Percentiles rank a stretch among this genome's conserved stretches.
These are phyloP conservation scores for Verbascum thapsus DNA, from an alignment of 257 asterid genomes.

Conservation along the genomic window DNA sequence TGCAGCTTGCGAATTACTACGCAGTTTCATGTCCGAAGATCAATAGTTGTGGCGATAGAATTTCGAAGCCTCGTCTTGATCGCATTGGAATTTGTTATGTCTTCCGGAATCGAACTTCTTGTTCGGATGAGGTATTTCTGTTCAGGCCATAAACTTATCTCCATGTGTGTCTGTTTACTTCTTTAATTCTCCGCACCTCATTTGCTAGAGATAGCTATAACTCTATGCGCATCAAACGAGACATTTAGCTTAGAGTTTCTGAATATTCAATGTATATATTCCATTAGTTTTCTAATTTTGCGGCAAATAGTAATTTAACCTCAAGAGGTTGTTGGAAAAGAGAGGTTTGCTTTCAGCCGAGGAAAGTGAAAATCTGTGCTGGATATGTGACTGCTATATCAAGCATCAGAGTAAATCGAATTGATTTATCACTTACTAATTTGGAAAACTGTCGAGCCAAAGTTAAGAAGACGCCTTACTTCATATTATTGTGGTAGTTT, in stretches of 20 bases:
- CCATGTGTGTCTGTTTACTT: not conserved
- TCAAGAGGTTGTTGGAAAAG: slow-evolving; percentile 13
- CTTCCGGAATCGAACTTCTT: slow-evolving; percentile 49
- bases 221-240: not conserved
- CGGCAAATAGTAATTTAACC: not conserved
- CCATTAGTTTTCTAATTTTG: not conserved
- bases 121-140: slow-evolving; percentile 59
- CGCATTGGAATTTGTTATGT: slow-evolving; percentile 81
- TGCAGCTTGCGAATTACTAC: slow-evolving; percentile 87
- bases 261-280: slow-evolving; percentile 2
- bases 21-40: slow-evolving; percentile 50
- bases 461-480: not conserved
- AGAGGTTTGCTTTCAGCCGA: slow-evolving; percentile 6
- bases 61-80: slow-evolving; percentile 61
- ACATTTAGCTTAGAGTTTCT: slow-evolving; percentile 16
- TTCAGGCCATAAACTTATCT: not conserved
- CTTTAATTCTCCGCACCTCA: not conserved
- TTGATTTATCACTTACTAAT: slow-evolving; percentile 2
- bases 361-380: not conserved
- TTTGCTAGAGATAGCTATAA: not conserved
- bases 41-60: slow-evolving; percentile 27
- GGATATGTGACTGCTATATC: not conserved
- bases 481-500: not conserved
- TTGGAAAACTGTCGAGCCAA: not conserved
- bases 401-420: slow-evolving; percentile 1